These are phyloP conservation scores for Xerocomus amazonicus DNA, from an alignment of 1,284 basidiomycete species.

Conservation along the genomic window DNA sequence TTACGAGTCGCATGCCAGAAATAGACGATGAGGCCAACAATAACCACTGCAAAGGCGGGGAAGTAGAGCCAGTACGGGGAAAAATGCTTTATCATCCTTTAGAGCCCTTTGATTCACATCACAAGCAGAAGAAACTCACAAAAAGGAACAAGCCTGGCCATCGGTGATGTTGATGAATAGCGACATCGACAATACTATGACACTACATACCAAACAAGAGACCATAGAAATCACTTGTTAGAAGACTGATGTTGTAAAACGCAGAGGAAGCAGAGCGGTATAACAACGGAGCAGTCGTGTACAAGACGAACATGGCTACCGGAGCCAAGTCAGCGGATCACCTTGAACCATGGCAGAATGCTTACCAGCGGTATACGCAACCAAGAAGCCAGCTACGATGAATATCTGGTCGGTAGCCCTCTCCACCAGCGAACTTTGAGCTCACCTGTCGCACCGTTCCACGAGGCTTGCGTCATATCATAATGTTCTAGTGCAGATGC, in stretches of 20 bases:
- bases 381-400: conserved; percentile 59
- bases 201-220: conserved; percentile 65
- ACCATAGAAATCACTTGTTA: conserved; percentile 84
- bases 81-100: conserved; percentile 53
- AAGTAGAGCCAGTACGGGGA: conserved; percentile 83
- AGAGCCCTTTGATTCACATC: conserved; percentile 3
- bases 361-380: conserved; percentile 67
- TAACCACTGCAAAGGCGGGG: conserved; percentile 63
- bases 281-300: conserved; percentile 79
- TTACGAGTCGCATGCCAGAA: conserved; percentile 79
- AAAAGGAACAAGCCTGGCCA: conserved; percentile 60
- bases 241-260: conserved; percentile 78
- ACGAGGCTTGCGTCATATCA: conserved; percentile 58
- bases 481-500: conserved; percentile 72
- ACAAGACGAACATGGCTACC: conserved; percentile 75
- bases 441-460: conserved; percentile 68
- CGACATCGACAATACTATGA: neutral
- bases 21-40: conserved; percentile 72
- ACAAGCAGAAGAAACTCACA: conserved; percentile 37
- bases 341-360: neutral
- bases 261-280: conserved; percentile 81
- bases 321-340: conserved; percentile 11
- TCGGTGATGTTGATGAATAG: conserved; percentile 16
- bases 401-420: conserved; percentile 1
- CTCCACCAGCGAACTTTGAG: neutral